A percentile compares a stretch with the other conserved stretches of the same genome.
Conservation (phyloP, 371 early-diverging fungal species). For the Capillidium rhysosporum region DNA sequence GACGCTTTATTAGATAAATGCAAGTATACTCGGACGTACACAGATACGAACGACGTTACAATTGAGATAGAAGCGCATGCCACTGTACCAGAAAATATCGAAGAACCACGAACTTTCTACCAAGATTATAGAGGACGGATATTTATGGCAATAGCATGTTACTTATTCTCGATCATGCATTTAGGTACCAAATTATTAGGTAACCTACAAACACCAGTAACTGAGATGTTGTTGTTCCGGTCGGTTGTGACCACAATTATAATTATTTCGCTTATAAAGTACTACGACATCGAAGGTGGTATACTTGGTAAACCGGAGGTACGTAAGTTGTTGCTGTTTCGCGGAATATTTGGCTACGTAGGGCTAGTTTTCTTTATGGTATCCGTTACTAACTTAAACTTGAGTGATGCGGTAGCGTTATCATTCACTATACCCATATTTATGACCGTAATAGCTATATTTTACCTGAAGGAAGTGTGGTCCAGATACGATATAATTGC, state of each 20-base stretch:
- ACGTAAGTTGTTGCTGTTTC: neutral
- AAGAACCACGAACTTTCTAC: too few species aligned
- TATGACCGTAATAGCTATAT: neutral
- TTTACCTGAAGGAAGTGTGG: neutral
- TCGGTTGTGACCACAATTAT: neutral
- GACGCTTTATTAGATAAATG: too few species aligned
- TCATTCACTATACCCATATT: neutral
- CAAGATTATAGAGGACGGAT: too few species aligned
- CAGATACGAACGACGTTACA: too few species aligned
- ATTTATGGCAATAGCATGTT: neutral
- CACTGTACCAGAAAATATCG: too few species aligned
- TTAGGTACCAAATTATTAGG: neutral
- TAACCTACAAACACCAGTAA: neutral
- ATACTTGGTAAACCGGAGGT: neutral
- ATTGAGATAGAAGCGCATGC: too few species aligned
- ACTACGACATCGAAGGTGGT: neutral
- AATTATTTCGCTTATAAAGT: neutral
- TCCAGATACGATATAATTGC: neutral
- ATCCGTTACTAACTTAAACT: neutral
- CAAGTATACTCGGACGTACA: too few species aligned
- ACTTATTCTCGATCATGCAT: neutral
- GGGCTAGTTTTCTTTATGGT: neutral
- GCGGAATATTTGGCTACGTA: neutral
- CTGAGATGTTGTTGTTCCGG: neutral
- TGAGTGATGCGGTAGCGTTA: neutral